Evolutionary conservation across 768 basidiomycete species (phyloP).

Genomic region (Coprinopsis cinerea): DNA sequence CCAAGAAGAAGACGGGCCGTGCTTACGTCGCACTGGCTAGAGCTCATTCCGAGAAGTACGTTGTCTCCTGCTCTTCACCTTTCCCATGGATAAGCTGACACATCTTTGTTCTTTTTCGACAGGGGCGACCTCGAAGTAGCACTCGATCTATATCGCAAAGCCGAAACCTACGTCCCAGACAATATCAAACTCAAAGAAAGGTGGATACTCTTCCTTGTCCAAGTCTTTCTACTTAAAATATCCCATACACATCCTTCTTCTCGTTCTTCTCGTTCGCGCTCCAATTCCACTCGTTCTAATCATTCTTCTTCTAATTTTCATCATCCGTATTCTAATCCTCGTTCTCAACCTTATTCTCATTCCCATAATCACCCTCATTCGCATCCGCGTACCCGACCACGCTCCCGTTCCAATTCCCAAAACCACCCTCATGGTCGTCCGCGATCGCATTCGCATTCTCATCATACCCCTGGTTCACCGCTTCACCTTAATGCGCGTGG

Average conservation of each 20-base stretch:
- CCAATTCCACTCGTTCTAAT: not conserved
- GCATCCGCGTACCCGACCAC: too few species aligned
- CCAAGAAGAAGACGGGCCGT: conserved; percentile 76
- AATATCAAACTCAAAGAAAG: conserved; percentile 83
- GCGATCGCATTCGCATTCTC: too few species aligned
- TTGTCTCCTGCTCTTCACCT: conserved; percentile 9
- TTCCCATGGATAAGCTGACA: not conserved
- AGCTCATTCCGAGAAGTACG: conserved; percentile 75
- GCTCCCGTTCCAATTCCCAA: too few species aligned
- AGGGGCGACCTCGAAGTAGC: conserved; percentile 81
- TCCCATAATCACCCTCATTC: too few species aligned
- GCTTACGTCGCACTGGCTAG: conserved; percentile 83
- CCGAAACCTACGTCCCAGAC: conserved; percentile 79
- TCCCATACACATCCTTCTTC: conserved; percentile 21
- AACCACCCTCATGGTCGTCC: too few species aligned
- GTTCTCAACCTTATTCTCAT: too few species aligned
- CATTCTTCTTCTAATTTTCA: too few species aligned
- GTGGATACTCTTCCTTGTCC: conserved; percentile 71
- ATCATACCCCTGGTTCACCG: too few species aligned
- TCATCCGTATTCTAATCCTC: too few species aligned
- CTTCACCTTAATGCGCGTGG: too few species aligned
- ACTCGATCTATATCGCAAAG: conserved; percentile 76
- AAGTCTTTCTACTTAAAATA: conserved; percentile 57
- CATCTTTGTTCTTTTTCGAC: conserved; percentile 3
- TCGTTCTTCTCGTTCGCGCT: conserved; percentile 12